Base-by-base conservation (phyloP, 768 basidiomycete genomes). In the Russula dissimulans region DNA sequence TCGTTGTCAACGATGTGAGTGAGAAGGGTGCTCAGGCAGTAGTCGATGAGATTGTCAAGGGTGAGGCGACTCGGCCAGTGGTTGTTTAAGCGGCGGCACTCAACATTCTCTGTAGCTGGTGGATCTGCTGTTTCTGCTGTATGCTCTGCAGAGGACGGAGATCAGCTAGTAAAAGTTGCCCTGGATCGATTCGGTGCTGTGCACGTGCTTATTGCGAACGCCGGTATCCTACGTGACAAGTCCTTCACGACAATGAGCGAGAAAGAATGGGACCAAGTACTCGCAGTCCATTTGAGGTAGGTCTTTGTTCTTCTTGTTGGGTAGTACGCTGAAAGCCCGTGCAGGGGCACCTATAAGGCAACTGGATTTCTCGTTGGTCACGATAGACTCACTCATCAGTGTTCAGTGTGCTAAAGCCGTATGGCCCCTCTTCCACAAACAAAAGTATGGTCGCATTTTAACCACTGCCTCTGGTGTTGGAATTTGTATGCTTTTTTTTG, bases 341-440 rank as follows among this genome's bases (percentile, higher is more conserved):
- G 34, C 44, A 84, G 85, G 52, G 90, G 89, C 9, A 97, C 95
- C 12, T 98, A 84, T 77, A 93, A 92, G 78, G 89, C 87, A 63
- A 52, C 11, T 15, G 1, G 14, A 41, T 15, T 22, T 5, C 4
- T 39, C 43, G 48, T 42, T 62, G 46, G 38, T 31, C 29, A 22
- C 32, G 1, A n/a, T 39, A 2, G 38, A 34, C 8, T 8, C 29
- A 34, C 45, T 60, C 49, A 54, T 46, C 4, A 43, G 9, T 17
- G 50, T n/a, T 7, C 61, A 93, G 89, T 94, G 92, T 64, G 86
- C 84, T 32, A 90, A 95, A 69, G 97, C 95, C 5, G 87, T 91
- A 29, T 99, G 97, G 97, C 93, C 95, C 0, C 76, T 91, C 66
- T 97, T 99, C 82, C 88, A 89, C 73, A 88, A 93, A 75, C 95